Base-by-base conservation (phyloP, 2,329 filamentous ascomycete species). In the Colletotrichum lindemuthianum region DNA sequence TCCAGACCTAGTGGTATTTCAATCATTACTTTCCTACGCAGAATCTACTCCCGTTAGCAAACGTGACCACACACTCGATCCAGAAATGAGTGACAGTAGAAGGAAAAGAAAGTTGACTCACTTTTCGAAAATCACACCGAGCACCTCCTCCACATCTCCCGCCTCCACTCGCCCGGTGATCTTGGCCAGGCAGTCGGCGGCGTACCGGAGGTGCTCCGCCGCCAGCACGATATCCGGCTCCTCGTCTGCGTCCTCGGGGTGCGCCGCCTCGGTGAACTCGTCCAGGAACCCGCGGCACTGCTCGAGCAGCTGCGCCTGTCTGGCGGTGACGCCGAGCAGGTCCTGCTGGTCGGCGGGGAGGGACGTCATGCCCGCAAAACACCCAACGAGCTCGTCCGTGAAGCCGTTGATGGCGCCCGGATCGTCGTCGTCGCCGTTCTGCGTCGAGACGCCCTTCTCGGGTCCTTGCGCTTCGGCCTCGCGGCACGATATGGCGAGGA, bases 81-180 rank as follows among this genome's bases (percentile, higher is more conserved):
- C 24, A 24, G 4, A 11, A 32, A 7, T 2, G 12, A 39, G 47
- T 55, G 7, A 44, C 54, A 45, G 59, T 33, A 11, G 49, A 41
- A 6, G 43, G 3, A 16, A 32, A 47, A 5, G 12, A 34, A 11
- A 36, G 5, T 37, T 1, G 3, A 86, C 87, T 83, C 80, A 97
- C 92, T 97, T 98, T 77, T 98, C 95, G 79, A 99, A 99, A 4
- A 99, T 94, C 24, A 99, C 94, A 0, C 96, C 96, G 48, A 99
- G 79, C 8, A 99, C 92, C 74, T 98, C 96, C 75, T 99, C 95
- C 13, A 98, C 93, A 76, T 98, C 95, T 2, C 93, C 92, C 44
- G 86, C 87, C 71, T 93, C 92, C 1, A 93, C 94, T 59, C 88
- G 88, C 1, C 96, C 96, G 1, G 93, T 98, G 71, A 98, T 97